Evolutionary conservation across 345 rosid genomes (phyloP), one percentile per base, ranked within the genome.

Genomic region (Pelargonium nanum): DNA sequence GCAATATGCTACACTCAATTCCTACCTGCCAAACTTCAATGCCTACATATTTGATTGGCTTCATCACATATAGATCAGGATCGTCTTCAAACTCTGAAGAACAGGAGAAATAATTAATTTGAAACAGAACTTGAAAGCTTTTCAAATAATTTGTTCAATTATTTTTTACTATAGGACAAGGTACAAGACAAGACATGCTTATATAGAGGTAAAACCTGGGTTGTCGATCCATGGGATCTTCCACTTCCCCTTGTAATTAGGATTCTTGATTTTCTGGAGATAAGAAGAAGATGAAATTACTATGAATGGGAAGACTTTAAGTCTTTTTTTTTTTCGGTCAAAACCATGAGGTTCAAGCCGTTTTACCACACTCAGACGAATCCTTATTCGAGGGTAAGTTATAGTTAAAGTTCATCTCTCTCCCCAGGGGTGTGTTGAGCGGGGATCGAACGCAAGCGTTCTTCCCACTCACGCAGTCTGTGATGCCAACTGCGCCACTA

Each of bases 11-110:
- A 6, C 15, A 40, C 48, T 40, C 48, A 17, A 9, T 19, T n/a
- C 55, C 22, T 62, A 78, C 83, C 83, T 78, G 83, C 83, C 83
- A 78, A 65, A 78, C 80, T 75, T 78, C 83, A 45, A 78, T 72
- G 12, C 83, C 83, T 3, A 78, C 80, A 26, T 78, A 78, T 59
- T 75, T 78, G 16, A 75, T 68, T 40, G 83, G 78, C 66, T 78
- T 78, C 22, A 78, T 67, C 70, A 78, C 83, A 19, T 78, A 78
- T 62, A 78, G 75, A 61, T 78, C 83, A 2, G 83, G 83, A 32
- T 78, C 83, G 62, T 78, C 83, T 78, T 78, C 83, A 65, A 78
- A 78, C 71, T 78, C 83, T 78, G 69, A 23, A 26, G 48, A 40
- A 40, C 4, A 52, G 19, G n/a, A 22, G 26, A 56, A 22, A 22